Conservation (phyloP, 352 stramenopile genomes). For the Thalassiosira exigua region DNA sequence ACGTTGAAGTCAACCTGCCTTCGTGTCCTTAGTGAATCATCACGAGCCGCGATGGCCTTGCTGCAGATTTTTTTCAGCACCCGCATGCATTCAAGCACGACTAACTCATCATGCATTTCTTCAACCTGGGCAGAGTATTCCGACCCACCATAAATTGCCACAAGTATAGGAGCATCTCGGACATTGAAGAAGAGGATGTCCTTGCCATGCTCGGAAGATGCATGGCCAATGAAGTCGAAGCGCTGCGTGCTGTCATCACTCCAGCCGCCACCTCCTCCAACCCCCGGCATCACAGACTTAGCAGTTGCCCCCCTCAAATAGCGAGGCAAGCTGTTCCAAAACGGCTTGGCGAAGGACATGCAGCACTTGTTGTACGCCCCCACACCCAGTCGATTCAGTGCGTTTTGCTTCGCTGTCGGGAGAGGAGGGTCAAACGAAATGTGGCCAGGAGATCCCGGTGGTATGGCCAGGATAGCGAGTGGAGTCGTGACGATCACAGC, state of each 20-base stretch:
- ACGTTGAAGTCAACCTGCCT: conserved; percentile 50
- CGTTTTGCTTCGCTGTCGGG: conserved; percentile 74
- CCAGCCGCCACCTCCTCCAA: neutral
- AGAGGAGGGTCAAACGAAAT: conserved; percentile 83
- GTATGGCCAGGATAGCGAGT: conserved; percentile 84
- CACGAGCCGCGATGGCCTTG: conserved; percentile 25
- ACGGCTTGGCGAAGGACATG: conserved; percentile 71
- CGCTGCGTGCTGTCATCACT: conserved; percentile 25
- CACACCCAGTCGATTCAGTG: conserved; percentile 84
- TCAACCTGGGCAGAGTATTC: conserved; percentile 83
- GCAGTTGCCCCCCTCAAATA: conserved; percentile 9
- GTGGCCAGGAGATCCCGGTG: conserved; percentile 36
- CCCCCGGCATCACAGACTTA: no score
- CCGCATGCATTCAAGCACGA: conserved; percentile 80
- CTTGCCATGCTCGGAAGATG: conserved; percentile 61
- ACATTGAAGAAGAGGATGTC: conserved; percentile 67
- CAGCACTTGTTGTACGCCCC: conserved; percentile 87
- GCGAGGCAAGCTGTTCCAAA: conserved; percentile 58
- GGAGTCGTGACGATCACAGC: conserved; percentile 84
- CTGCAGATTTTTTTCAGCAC: conserved; percentile 82
- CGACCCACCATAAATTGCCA: conserved; percentile 85
- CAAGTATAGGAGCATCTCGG: conserved; percentile 70
- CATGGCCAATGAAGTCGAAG: conserved; percentile 69
- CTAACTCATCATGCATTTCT: conserved; percentile 73
- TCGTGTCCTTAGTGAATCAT: conserved; percentile 35